A percentile compares a stretch with the other conserved stretches of the same genome.
These are phyloP conservation scores for Priceomyces medius DNA, from an alignment of 805 yeast genomes.

Conservation along the genomic window DNA sequence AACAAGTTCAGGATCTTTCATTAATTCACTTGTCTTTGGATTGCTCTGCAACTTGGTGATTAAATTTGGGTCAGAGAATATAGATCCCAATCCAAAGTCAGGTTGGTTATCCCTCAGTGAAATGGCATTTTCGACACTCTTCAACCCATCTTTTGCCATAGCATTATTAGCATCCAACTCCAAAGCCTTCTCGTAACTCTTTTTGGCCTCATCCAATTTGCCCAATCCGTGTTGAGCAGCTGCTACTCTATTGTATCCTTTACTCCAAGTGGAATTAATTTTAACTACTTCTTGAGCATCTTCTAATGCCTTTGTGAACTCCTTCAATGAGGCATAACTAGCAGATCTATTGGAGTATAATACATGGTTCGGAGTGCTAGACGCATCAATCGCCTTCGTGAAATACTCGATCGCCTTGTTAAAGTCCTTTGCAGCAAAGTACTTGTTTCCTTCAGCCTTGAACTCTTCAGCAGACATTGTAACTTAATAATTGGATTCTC, in stretches of 20 bases:
- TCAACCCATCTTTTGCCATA: constrained; percentile 82
- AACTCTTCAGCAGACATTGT: constrained; percentile 60
- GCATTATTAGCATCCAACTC: constrained; percentile 78
- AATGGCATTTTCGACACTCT: constrained; percentile 64
- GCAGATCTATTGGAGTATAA: constrained; percentile 94
- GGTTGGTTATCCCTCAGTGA: constrained; percentile 53
- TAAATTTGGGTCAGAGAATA: constrained; percentile 79
- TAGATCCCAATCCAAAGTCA: constrained; percentile 72
- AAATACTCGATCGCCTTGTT: constrained; percentile 76
- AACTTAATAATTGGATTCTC: neutral
- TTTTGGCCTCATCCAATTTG: constrained; percentile 70
- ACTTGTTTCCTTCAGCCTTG: constrained; percentile 92
- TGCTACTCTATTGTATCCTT: constrained; percentile 91
- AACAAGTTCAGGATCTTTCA: constrained; percentile 85
- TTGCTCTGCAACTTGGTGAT: constrained; percentile 71
- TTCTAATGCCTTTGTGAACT: constrained; percentile 69
- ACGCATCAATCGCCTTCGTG: constrained; percentile 81
- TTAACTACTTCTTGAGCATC: constrained; percentile 85
- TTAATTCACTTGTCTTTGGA: constrained; percentile 83
- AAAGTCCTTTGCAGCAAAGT: constrained; percentile 85
- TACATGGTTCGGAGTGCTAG: constrained; percentile 85
- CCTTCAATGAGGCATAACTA: constrained; percentile 73
- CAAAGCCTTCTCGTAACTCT: constrained; percentile 72
- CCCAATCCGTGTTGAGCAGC: constrained; percentile 92
- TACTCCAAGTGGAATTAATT: constrained; percentile 87